Evolutionary conservation across 352 stramenopile genomes (phyloP), one percentile per base, ranked within the genome.

Genomic region (Phytophthora constricta): DNA sequence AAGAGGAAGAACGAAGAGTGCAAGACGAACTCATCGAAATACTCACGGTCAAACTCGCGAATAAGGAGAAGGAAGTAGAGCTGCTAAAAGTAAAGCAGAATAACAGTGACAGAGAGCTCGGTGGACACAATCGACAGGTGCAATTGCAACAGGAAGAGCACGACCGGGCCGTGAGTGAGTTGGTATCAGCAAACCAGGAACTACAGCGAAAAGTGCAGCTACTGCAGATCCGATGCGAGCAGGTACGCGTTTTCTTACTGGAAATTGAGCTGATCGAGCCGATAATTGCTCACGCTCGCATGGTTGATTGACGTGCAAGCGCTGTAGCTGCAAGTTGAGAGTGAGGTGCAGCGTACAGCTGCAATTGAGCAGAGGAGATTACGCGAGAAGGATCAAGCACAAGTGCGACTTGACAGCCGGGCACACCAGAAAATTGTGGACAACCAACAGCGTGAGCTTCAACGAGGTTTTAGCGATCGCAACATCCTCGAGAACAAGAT

Each of bases 21-120:
- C 79, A 89, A 51, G 68, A 87, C 4, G 76, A 87, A 57, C 75
- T 90, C 9, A 71, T 88, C 14, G 80, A 92, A 53, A 84, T 92
- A 68, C 77, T 92, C 19, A 84, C 77, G 0, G 53, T 64, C 31
- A 88, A 87, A 19, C 64, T 92, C 23, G 78, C 80, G 0, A 87
- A 88, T 58, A 85, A 85, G 25, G 84, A 90, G 53, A 84, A 86
- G 46, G 82, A 90, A 52, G 71, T 68, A 19, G 84, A 92, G 39
- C 64, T 76, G 25, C 54, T 83, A 22, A 76, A 76, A 26, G 65
- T 65, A 3, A 82, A 88, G 25, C 68, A 80, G 42, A 62, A 52
- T 16, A 39, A 41, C 0, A 48, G 69, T 16, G 62, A 75, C 53
- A 42, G 47, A 25, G 60, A 70, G 41, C 64, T 70, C 22, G 23